Conservation (phyloP, 768 basidiomycete species). For the Daedalea quercina region DNA sequence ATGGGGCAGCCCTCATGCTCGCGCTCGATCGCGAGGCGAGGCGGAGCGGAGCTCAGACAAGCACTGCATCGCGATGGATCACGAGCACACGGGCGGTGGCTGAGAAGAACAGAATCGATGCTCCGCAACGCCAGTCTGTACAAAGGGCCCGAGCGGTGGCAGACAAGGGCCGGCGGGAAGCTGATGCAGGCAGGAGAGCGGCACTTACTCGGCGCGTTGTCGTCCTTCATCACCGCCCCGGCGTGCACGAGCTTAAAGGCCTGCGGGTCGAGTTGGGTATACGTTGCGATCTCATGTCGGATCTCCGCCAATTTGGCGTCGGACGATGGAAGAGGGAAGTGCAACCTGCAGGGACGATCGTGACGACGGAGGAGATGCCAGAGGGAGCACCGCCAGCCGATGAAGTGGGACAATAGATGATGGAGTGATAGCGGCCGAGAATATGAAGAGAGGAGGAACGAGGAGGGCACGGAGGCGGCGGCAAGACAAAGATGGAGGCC, state of each 20-base stretch:
- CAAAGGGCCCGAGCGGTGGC: neutral
- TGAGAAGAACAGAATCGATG: neutral
- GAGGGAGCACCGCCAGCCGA: neutral
- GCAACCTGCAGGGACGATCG: constrained; percentile 28
- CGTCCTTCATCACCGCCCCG: constrained; percentile 88
- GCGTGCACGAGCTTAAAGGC: constrained; percentile 86
- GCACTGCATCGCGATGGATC: neutral
- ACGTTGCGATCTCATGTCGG: constrained; percentile 57
- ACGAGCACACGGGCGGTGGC: neutral
- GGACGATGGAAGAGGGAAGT: constrained; percentile 49
- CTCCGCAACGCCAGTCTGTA: constrained; percentile 1
- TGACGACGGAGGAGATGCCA: constrained; percentile 1
- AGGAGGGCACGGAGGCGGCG: neutral
- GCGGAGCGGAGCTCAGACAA: neutral
- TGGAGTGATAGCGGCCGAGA: neutral
- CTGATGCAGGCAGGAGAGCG: constrained; percentile 1
- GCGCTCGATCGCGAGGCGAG: neutral
- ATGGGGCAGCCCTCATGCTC: neutral
- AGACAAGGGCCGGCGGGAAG: constrained; percentile 2
- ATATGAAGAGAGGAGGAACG: neutral
- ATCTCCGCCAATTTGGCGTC: constrained; percentile 52
- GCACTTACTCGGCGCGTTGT: constrained; percentile 53
- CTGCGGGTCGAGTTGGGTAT: constrained; percentile 62
- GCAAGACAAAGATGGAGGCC: neutral
- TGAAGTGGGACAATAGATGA: neutral